Percentiles rank a stretch among this genome's conserved stretches.
phyloP scores from a whole-genome alignment of 345 rosid species.

The Syzygium aqueum region DNA sequence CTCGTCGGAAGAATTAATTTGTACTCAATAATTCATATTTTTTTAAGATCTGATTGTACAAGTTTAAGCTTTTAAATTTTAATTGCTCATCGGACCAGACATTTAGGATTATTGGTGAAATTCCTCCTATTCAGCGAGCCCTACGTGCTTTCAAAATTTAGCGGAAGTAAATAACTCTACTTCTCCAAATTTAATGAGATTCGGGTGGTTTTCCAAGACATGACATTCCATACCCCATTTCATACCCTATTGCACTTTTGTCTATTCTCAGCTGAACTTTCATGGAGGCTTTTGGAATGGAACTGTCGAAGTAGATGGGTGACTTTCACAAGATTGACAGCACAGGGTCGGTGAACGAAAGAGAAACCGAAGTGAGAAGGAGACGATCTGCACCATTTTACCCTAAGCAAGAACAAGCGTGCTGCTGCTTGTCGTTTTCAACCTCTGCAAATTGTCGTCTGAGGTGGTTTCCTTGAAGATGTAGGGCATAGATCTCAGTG shows the following conservation, averaged over 20 bases:
- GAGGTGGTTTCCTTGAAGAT: neutral
- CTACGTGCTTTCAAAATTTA: neutral
- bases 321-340: neutral
- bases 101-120: neutral
- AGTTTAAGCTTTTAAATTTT: neutral
- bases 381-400: neutral
- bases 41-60: neutral
- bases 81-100: too few relatives aligned
- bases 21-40: accelerated
- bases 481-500: neutral
- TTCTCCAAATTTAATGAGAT: neutral
- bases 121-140: neutral
- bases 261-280: neutral
- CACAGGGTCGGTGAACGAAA: neutral
- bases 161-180: neutral
- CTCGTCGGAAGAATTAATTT: accelerated
- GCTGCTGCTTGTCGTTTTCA: neutral
- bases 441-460: neutral
- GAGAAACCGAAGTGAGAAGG: neutral
- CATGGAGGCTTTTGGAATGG: neutral
- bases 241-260: neutral
- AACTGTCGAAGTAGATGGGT: neutral
- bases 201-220: neutral
- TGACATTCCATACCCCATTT: neutral
- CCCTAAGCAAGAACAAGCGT: neutral